Conservation (phyloP, 768 basidiomycete species). For the Leccinum subtestaceum region DNA sequence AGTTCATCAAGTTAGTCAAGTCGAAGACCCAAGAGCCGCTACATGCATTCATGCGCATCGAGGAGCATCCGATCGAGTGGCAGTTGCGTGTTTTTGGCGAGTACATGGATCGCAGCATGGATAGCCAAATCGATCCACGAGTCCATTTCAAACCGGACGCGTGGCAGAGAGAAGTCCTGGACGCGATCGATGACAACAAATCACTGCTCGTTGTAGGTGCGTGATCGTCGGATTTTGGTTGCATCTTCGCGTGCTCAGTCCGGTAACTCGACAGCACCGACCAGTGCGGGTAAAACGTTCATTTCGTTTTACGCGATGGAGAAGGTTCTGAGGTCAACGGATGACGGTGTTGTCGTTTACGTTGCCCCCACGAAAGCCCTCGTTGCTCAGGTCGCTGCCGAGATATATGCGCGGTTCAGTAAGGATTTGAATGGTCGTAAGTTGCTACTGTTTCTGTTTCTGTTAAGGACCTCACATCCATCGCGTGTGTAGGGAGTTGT, state of each 20-base stretch:
- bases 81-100: conserved; percentile 69
- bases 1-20: conserved; percentile 54
- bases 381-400: conserved; percentile 68
- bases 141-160: conserved; percentile 66
- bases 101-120: conserved; percentile 73
- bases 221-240: conserved; percentile 7
- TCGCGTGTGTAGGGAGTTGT: conserved; percentile 43
- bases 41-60: conserved; percentile 53
- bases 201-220: conserved; percentile 67
- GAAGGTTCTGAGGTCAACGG: conserved; percentile 55
- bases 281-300: conserved; percentile 74
- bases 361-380: conserved; percentile 76
- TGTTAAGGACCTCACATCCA: not conserved
- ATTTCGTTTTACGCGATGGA: conserved; percentile 81
- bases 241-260: not conserved
- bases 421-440: conserved; percentile 49
- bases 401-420: conserved; percentile 68
- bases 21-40: conserved; percentile 39
- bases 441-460: conserved; percentile 27
- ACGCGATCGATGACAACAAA: conserved; percentile 54
- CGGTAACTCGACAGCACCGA: conserved; percentile 46
- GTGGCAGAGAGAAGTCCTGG: conserved; percentile 68
- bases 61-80: conserved; percentile 58
- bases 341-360: conserved; percentile 69
- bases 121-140: conserved; percentile 52